Base-by-base conservation (phyloP, 2,329 filamentous ascomycete genomes). In the Waltergamsia citrina region DNA sequence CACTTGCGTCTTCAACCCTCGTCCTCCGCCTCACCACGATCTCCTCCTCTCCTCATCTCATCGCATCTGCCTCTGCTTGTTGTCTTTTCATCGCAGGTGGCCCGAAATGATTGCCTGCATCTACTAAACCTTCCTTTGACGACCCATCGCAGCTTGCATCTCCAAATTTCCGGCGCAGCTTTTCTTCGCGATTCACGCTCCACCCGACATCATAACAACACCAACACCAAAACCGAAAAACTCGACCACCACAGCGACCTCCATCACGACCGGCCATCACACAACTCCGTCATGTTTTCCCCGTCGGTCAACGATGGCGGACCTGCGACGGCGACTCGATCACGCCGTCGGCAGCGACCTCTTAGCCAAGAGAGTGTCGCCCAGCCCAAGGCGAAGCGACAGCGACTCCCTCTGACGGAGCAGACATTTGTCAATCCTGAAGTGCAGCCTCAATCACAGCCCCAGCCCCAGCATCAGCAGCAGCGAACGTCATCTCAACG, bases 271-370 rank as follows among this genome's bases (percentile, higher is more conserved):
- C 19, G 21, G 15, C 7, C 29, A 10, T 10, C 29, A 42, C 17
- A 49, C 52, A n/a, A n/a, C n/a, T n/a, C n/a, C n/a, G n/a, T n/a
- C n/a, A 80, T 81, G 76, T 81, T 81, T 57, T 74, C 73, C 35
- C 64, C 74, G 30, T 60, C 69, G 30, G 51, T 59, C 41, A 62
- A 62, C 43, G 63, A 69, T 43, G 64, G 65, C 46, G 67, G 69
- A 45, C 65, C 71, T 20, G 66, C 69, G 45, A 71, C 63, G 42
- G 67, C 70, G 34, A 75, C 71, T 35, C 67, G 75, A 42, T 74
- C 72, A 46, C 71, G 76, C 38, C 69, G 76, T 40, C 69, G 76
- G 37, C 74, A 75, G 53, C 70, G 76, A 38, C 74, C 74, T 33
- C 53, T 61, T 45, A 74, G 66, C 47, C 62, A 67, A 36, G 75